Evolutionary conservation across 2,329 filamentous ascomycete genomes (phyloP).

Genomic region (Helotiales sp.): DNA sequence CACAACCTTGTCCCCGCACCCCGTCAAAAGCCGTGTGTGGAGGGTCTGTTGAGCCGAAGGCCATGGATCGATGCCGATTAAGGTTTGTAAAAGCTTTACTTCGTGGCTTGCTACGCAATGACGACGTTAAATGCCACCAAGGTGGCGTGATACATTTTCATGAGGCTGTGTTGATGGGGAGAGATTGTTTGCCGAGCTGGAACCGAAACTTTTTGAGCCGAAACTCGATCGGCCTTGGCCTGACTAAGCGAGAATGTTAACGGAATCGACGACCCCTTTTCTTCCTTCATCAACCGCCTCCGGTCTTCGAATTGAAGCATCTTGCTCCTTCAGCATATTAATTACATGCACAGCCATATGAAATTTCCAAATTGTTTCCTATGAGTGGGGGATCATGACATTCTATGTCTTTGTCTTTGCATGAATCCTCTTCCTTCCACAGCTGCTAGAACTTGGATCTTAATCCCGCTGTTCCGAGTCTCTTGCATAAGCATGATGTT

Average conservation of each 20-base stretch:
- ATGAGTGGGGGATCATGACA: no score
- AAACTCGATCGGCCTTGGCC: background rate
- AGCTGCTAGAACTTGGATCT: background rate
- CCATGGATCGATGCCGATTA: background rate
- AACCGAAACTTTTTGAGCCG: background rate
- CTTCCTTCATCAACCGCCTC: background rate
- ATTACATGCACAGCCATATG: no score
- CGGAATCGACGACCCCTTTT: background rate
- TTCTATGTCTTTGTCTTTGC: no score
- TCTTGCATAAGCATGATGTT: background rate
- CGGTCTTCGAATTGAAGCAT: no score
- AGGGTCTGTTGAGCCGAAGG: conserved; percentile 1
- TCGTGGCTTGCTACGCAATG: background rate
- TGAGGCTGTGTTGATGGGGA: no score
- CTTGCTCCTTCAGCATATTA: no score
- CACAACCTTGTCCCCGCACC: conserved; percentile 1
- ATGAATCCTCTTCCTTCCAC: background rate
- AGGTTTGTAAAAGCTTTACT: conserved; percentile 3
- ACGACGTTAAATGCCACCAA: background rate
- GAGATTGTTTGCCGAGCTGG: background rate
- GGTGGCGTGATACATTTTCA: background rate
- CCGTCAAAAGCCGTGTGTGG: background rate
- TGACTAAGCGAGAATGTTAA: background rate
- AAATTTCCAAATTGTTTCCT: no score
- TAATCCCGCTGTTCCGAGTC: background rate